Base-by-base conservation (phyloP, 257 asterid genomes). In the Nicotiana paniculata region DNA sequence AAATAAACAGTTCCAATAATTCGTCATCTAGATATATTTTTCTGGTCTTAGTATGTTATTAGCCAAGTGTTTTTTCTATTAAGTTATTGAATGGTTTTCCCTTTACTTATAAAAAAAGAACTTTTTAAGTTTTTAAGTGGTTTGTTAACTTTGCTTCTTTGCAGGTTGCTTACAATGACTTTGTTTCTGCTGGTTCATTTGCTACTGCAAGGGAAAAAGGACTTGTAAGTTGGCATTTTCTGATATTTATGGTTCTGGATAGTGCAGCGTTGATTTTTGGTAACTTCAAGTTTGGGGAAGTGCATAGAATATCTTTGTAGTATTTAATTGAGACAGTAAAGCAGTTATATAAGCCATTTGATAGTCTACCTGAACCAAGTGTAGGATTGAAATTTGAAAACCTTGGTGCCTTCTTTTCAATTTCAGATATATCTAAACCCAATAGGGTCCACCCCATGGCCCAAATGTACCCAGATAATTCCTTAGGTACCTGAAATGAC, bases 151-250 rank as follows among this genome's bases (percentile, higher is more conserved):
- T 21, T 76, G 65, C 68, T 57, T 15, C 61, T 6, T 77, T 80
- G n/a, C 86, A 96, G 99, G 99, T 96, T 89, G 97, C 93, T 39
- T 96, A 94, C 80, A 85, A 90, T 84, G 99, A 94, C 90, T 96
- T 92, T 89, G 97, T 96, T 77, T 87, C 93, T 74, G 97, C 97
- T 53, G 97, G 99, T 87, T 96, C 99, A 62, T 86, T 91, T 82
- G 82, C 97, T 18, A 92, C 97, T 16, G 97, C 99, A n/a, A 90
- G 99, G 87, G 99, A 96, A 87, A 96, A 96, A 89, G 99, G 98
- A 84, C 92, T 91, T 86, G 99, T 96, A 88, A 93, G 98, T 90
- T 69, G 72, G 72, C 80, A 54, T 81, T 62, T 83, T 26, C 30
- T 51, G 26, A 51, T 75, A 75, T 75, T 75, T 26, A 51, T 75